Conservation (phyloP, 2,329 filamentous ascomycete genomes). For the Epichloe amarillans region DNA sequence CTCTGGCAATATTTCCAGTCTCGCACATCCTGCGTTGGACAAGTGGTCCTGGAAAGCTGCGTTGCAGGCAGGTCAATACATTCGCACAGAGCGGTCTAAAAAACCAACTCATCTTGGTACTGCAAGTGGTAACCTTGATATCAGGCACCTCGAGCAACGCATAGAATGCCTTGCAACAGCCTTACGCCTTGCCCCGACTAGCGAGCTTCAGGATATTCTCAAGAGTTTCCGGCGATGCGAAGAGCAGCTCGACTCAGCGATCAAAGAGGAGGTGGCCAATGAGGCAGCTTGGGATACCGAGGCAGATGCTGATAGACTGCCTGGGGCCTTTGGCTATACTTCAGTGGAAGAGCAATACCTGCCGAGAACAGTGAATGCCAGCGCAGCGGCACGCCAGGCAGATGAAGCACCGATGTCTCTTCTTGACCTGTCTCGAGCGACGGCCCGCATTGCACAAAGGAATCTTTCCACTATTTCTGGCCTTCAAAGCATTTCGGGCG, state of each 20-base stretch:
- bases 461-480: slow-evolving; percentile 44
- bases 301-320: slow-evolving; percentile 44
- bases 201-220: slow-evolving; percentile 60
- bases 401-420: slow-evolving; percentile 52
- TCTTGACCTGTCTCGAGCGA: slow-evolving; percentile 50
- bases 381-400: slow-evolving; percentile 19
- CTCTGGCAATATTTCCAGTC: neutral
- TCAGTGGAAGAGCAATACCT: slow-evolving; percentile 12
- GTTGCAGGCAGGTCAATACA: slow-evolving; percentile 63
- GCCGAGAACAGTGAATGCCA: slow-evolving; percentile 22
- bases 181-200: slow-evolving; percentile 56
- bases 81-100: slow-evolving; percentile 38
- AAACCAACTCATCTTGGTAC: slow-evolving; percentile 48
- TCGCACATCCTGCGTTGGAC: slow-evolving; percentile 27
- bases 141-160: slow-evolving; percentile 65
- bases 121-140: slow-evolving; percentile 43
- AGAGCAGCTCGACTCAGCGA: slow-evolving; percentile 56
- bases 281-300: slow-evolving; percentile 60
- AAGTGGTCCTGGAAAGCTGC: slow-evolving; percentile 70
- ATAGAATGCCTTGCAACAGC: slow-evolving; percentile 69
- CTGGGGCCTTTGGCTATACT: slow-evolving; percentile 36
- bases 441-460: slow-evolving; percentile 42
- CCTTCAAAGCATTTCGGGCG: slow-evolving; percentile 24
- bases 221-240: slow-evolving; percentile 66
- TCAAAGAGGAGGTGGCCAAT: slow-evolving; percentile 52